Evolutionary conservation across 2,329 filamentous ascomycete species (phyloP).

Genomic region (Myotisia sp.): DNA sequence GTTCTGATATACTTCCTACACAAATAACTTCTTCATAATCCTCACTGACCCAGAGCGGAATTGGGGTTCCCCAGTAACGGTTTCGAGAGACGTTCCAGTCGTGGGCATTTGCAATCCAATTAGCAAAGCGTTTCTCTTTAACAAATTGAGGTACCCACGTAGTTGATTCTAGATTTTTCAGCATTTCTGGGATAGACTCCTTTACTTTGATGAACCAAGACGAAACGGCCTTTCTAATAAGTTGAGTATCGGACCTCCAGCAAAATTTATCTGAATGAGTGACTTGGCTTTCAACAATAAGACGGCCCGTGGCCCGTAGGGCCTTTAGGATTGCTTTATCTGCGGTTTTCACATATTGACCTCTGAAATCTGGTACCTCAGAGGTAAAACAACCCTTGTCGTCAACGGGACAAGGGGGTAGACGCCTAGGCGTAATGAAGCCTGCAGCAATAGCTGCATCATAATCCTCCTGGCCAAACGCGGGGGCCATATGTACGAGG

Average conservation of each 20-base stretch:
- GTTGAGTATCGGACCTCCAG: conserved; percentile 82
- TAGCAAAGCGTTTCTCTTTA: conserved; percentile 80
- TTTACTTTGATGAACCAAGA: conserved; percentile 91
- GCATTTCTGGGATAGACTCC: conserved; percentile 69
- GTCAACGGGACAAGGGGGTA: conserved; percentile 80
- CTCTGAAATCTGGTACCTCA: conserved; percentile 65
- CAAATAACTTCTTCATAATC: conserved; percentile 78
- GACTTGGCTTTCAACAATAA: conserved; percentile 75
- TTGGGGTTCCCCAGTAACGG: conserved; percentile 87
- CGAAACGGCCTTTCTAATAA: conserved; percentile 83
- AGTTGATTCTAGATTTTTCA: conserved; percentile 72
- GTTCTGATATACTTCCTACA: conserved; percentile 68
- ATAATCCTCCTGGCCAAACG: conserved; percentile 95
- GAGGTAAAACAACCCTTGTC: conserved; percentile 65
- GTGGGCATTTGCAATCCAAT: conserved; percentile 78
- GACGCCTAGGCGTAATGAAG: conserved; percentile 59
- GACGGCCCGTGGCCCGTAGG: conserved; percentile 58
- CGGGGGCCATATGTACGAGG: conserved; percentile 84
- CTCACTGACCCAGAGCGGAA: conserved; percentile 83
- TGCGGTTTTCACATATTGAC: conserved; percentile 79
- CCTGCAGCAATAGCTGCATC: conserved; percentile 62
- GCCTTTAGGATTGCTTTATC: conserved; percentile 89
- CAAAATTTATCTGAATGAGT: conserved; percentile 90
- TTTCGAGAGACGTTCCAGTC: conserved; percentile 95
- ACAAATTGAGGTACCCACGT: conserved; percentile 87